Percentiles rank a stretch among this genome's conserved stretches.
phyloP scores from a whole-genome alignment of 2,329 filamentous ascomycete species.

The Cercospora janseana region DNA sequence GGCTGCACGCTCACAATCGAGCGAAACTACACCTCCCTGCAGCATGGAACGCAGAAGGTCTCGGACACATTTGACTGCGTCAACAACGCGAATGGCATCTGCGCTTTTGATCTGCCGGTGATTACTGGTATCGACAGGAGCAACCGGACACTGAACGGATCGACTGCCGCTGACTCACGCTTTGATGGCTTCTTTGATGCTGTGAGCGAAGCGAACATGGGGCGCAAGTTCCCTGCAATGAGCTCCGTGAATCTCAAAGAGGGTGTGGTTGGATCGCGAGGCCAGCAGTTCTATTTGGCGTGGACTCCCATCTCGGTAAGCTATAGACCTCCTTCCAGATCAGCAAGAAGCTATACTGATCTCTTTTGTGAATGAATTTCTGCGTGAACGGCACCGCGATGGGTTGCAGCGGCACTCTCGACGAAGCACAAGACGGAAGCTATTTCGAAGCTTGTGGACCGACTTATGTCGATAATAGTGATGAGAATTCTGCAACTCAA shows the following conservation, averaged over 20 bases:
- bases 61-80: background rate
- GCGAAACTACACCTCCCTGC: constrained; percentile 8
- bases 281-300: background rate
- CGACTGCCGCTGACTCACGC: constrained; percentile 16
- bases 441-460: constrained; percentile 20
- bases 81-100: background rate
- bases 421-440: constrained; percentile 8
- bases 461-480: constrained; percentile 13
- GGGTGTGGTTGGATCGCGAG: background rate
- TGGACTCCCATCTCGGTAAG: constrained; percentile 13
- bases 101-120: constrained; percentile 1
- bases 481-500: background rate
- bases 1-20: constrained; percentile 12
- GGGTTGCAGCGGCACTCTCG: constrained; percentile 15
- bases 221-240: constrained; percentile 18
- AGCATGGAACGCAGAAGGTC: background rate
- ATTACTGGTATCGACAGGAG: constrained; percentile 11
- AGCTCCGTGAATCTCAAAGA: constrained; percentile 9
- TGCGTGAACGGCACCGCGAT: constrained; percentile 19
- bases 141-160: constrained; percentile 21
- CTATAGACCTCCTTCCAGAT: background rate
- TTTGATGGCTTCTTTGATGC: constrained; percentile 21
- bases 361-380: constrained; percentile 3
- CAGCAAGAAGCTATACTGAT: background rate
- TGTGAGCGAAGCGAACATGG: constrained; percentile 6